These are phyloP conservation scores for Erythrophleum fordii DNA, from an alignment of 306 rosid species.

Conservation along the genomic window DNA sequence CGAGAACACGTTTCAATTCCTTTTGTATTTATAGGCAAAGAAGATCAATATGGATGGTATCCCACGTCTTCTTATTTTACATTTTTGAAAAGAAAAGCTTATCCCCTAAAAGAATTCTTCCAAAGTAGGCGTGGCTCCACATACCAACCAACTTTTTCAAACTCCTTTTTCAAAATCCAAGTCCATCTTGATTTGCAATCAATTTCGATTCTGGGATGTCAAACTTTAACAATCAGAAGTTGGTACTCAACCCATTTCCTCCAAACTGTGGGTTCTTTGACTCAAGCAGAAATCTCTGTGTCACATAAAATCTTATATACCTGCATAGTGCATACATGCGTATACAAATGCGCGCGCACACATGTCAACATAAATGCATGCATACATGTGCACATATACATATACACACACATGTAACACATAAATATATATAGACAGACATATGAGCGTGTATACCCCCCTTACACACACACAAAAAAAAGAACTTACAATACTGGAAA, in stretches of 20 bases:
- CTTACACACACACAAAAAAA: too few species aligned
- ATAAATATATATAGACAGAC: too few species aligned
- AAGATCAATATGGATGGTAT: background rate
- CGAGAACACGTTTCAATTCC: too few species aligned
- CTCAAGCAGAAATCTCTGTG: background rate
- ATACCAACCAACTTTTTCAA: background rate
- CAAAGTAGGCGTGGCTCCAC: conserved; percentile 4
- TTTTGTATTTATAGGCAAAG: conserved; percentile 7
- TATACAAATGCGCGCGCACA: too few species aligned
- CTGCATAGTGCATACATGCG: too few species aligned
- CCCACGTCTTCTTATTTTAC: background rate
- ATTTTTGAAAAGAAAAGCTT: background rate
- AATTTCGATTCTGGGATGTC: too few species aligned
- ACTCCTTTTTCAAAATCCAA: background rate
- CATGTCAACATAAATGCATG: too few species aligned
- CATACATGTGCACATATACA: too few species aligned
- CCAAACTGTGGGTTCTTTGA: background rate
- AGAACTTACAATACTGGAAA: too few species aligned
- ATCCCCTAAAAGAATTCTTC: background rate
- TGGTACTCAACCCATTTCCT: background rate
- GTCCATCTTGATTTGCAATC: background rate
- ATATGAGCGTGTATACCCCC: too few species aligned
- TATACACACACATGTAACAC: too few species aligned
- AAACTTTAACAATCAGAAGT: background rate
- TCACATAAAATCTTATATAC: too few species aligned